phyloP scores from a whole-genome alignment of 2,329 filamentous ascomycete genomes.

The Immersiporthe knoxdaviesiana region DNA sequence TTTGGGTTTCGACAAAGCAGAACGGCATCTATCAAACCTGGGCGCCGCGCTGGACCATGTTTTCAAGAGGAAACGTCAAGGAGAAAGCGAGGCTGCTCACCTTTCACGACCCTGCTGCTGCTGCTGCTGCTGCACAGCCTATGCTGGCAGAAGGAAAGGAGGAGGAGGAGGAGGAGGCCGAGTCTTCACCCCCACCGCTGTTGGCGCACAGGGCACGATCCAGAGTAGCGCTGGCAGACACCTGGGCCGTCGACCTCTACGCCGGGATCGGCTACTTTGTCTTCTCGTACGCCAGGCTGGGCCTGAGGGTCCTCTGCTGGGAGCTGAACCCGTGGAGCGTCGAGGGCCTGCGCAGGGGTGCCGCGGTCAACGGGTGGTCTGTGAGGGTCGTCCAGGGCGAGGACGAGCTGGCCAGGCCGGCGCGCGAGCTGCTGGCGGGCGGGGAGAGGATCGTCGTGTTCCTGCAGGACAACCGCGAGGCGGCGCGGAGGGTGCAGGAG shows the following conservation, averaged over 20 bases:
- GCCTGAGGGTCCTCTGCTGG: slow-evolving; percentile 79
- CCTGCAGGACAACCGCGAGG: slow-evolving; percentile 66
- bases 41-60: slow-evolving; percentile 93
- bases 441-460: slow-evolving; percentile 67
- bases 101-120: slow-evolving; percentile 43
- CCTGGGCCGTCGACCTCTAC: slow-evolving; percentile 78
- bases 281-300: slow-evolving; percentile 77
- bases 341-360: slow-evolving; percentile 79
- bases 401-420: slow-evolving; percentile 45
- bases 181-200: background rate
- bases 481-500: slow-evolving; percentile 46
- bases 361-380: slow-evolving; percentile 68
- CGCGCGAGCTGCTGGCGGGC: slow-evolving; percentile 45
- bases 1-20: slow-evolving; percentile 81
- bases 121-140: background rate
- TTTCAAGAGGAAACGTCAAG: slow-evolving; percentile 84
- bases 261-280: slow-evolving; percentile 94
- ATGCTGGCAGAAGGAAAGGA: background rate
- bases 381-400: slow-evolving; percentile 55
- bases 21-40: slow-evolving; percentile 82
- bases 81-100: slow-evolving; percentile 79
- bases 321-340: slow-evolving; percentile 89
- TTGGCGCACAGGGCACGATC: slow-evolving; percentile 10
- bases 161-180: too few relatives aligned
- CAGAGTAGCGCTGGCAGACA: slow-evolving; percentile 34